Evolutionary conservation across 495 filamentous ascomycete genomes (phyloP), one percentile per base, ranked within the genome.

Genomic region (Aspergillus heteromorphus): DNA sequence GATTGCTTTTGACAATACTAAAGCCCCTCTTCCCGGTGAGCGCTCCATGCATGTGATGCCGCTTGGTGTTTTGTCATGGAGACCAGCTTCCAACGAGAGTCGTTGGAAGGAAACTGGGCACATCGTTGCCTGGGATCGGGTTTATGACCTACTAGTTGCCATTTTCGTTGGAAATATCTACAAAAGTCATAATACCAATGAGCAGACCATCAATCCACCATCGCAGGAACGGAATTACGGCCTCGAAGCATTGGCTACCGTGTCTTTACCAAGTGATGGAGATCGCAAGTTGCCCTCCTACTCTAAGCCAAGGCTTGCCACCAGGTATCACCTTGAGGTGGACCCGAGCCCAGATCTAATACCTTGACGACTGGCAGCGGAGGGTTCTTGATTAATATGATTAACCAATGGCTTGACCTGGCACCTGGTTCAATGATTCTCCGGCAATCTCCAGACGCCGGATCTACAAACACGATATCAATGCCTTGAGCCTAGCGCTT

Each of bases 41-140:
- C 57, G 48, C 16, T 56, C 48, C 34, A 49, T 71, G 36, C 64
- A 71, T 52, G 25, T 74, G 19, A 64, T 76, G 53, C 70, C 71
- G 54, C 66, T 75, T 16, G 73, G 72, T 7, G 64, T 57, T 30
- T 45, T 76, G 38, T 56, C 66, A 18, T 56, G 55, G 55, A 65
- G 60, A 16, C 48, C 18, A 29, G 7, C 11, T 9, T 4, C 21
- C 1, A 17, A 18, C 7, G 30, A 54, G 14, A 17, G n/a, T 38
- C 13, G 50, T 17, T 74, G 72, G 67, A 48, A 65, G 21, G 41
- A 60, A 43, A 68, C 72, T 0, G 73, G 70, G 0, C 65, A 76
- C 48, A 62, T 74, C 13, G 63, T 74, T 47, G 62, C 65, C 11
- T 74, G 69, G 65, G 72, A 76, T 40, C 70, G 73, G 42, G 58